phyloP scores from a whole-genome alignment of 1,139 yeast genomes.

The Pichia sp. region DNA sequence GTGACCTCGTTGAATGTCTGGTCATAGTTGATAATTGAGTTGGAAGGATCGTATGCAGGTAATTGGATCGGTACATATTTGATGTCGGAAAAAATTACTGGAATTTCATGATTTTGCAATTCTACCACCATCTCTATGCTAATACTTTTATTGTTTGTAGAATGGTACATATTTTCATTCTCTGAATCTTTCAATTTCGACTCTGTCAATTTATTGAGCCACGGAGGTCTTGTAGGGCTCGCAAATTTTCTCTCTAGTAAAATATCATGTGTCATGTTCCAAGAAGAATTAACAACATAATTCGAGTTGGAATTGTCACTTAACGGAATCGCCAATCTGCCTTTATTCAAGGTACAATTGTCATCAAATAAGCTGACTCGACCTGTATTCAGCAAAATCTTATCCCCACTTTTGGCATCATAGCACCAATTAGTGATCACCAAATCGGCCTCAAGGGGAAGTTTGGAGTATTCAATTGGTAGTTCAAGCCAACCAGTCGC shows the following conservation, averaged over 20 bases:
- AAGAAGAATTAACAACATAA: conserved; percentile 23
- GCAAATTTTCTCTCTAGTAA: background rate
- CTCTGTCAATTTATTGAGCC: conserved; percentile 72
- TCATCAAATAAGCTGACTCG: conserved; percentile 50
- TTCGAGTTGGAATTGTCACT: background rate
- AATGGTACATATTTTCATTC: background rate
- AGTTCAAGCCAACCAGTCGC: conserved; percentile 42
- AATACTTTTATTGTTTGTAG: conserved; percentile 2
- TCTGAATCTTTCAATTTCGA: conserved; percentile 36
- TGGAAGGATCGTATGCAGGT: conserved; percentile 21
- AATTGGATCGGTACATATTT: conserved; percentile 29
- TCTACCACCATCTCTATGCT: conserved; percentile 44
- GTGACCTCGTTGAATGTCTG: conserved; percentile 17
- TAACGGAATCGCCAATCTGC: conserved; percentile 32
- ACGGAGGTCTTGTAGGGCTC: conserved; percentile 32
- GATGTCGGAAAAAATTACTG: conserved; percentile 69
- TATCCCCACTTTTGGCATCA: conserved; percentile 56
- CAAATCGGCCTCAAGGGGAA: conserved; percentile 54
- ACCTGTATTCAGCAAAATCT: conserved; percentile 49
- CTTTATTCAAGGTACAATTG: conserved; percentile 41
- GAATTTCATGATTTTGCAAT: conserved; percentile 68
- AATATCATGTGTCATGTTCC: conserved; percentile 12
- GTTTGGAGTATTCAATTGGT: conserved; percentile 63
- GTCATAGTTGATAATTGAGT: conserved; percentile 18
- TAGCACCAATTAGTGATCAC: conserved; percentile 33